Percentiles rank a stretch among this genome's conserved stretches.
These are phyloP conservation scores for Neophaeococcomyces mojaviensis DNA, from an alignment of 2,329 filamentous ascomycete species.

Conservation along the genomic window DNA sequence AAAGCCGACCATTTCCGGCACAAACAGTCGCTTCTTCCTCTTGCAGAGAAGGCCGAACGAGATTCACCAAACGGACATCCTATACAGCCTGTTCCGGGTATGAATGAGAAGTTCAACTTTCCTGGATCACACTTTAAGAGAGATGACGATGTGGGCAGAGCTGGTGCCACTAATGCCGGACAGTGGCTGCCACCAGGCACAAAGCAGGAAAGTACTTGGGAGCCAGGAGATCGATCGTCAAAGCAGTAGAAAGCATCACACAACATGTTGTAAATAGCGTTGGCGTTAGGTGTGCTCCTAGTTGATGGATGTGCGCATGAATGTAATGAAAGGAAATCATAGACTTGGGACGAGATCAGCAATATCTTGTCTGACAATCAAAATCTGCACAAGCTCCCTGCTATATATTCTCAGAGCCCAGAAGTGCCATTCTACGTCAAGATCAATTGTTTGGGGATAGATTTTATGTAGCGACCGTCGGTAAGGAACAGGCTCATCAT, in stretches of 20 bases:
- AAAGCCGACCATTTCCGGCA: slow-evolving; percentile 56
- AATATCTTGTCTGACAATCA: not conserved
- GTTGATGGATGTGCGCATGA: not conserved
- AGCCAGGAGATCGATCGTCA: slow-evolving; percentile 36
- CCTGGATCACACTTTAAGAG: slow-evolving; percentile 30
- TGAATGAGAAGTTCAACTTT: slow-evolving; percentile 25
- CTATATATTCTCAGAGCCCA: not conserved
- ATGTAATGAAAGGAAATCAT: not conserved
- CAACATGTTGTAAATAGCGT: slow-evolving; percentile 12
- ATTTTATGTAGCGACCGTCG: slow-evolving; percentile 55
- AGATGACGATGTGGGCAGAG: slow-evolving; percentile 33
- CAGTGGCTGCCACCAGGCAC: slow-evolving; percentile 70
- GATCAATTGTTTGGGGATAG: too few species aligned
- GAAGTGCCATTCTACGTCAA: too few species aligned
- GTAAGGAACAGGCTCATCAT: slow-evolving; percentile 60
- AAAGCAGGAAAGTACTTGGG: slow-evolving; percentile 81
- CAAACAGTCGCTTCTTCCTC: slow-evolving; percentile 57
- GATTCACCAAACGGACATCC: slow-evolving; percentile 25
- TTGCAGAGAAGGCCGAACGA: slow-evolving; percentile 43
- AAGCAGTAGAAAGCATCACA: slow-evolving; percentile 17
- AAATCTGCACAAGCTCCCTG: not conserved
- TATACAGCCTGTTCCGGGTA: slow-evolving; percentile 28
- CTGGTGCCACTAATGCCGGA: not conserved
- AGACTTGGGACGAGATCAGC: not conserved
- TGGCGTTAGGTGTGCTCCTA: slow-evolving; percentile 13